phyloP scores from a whole-genome alignment of 1,284 basidiomycete genomes.

The Leccinum laetum region DNA sequence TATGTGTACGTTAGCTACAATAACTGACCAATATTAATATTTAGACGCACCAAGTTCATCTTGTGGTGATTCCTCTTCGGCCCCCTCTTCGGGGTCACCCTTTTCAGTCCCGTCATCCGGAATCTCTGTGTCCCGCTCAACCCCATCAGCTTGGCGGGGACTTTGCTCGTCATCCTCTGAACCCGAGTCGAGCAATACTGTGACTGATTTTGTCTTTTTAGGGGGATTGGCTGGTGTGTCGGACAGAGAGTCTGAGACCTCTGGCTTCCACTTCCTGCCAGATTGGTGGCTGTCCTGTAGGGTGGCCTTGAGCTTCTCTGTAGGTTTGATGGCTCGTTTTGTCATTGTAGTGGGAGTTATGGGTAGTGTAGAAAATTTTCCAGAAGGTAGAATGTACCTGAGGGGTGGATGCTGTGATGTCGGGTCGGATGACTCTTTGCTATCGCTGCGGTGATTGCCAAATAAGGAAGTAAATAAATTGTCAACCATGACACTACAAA shows the following conservation, averaged over 20 bases:
- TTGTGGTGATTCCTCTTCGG: not conserved
- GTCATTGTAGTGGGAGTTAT: no score
- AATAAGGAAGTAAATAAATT: not conserved
- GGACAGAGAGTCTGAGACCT: no score
- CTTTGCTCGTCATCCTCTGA: not conserved
- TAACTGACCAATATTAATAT: not conserved
- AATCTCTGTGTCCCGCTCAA: not conserved
- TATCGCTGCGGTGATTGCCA: not conserved
- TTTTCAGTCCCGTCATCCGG: not conserved
- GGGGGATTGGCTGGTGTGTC: not conserved
- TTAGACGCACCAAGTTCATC: not conserved
- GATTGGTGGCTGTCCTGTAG: no score
- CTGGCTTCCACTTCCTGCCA: no score
- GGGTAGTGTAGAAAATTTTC: no score
- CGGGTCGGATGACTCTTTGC: not conserved
- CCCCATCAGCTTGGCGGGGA: not conserved
- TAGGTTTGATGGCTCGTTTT: no score
- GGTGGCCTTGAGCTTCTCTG: no score
- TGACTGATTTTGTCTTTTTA: not conserved
- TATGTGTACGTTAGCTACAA: not conserved
- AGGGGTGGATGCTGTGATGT: no score
- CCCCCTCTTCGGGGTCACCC: not conserved
- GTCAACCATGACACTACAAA: not conserved
- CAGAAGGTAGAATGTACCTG: no score
- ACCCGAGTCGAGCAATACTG: not conserved